Evolutionary conservation across 768 basidiomycete genomes (phyloP), one percentile per base, ranked within the genome.

Genomic region (Myochromella boudieri): DNA sequence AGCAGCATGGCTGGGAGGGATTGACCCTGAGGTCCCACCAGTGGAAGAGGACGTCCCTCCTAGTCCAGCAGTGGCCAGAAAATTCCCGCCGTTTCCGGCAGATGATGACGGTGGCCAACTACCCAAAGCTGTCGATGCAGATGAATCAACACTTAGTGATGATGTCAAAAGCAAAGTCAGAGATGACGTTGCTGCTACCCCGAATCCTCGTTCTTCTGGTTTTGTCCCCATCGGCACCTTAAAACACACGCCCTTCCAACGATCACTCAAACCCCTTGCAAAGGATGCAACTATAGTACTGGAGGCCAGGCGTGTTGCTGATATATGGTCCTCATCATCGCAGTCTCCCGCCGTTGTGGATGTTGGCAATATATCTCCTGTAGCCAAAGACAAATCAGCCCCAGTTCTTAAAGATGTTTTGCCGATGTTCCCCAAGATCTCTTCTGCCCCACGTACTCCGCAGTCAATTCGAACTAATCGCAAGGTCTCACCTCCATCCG

Each of bases 191-290:
- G 66, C 71, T 7, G 58, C 69, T 21, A 62, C 70, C 0, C 85
- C 86, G 0, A 83, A 88, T 60, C 84, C 85, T 21, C 81, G 86
- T 2, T 89, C 86, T 1, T 87, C 85, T 41, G 87, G 86, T 1
- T 90, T 90, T 55, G 72, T 87, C 15, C 81, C 86, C 0, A 77
- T 88, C 10, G 72, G 76, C 4, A 78, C 78, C 0, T 69, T 80
- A 39, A 78, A 76, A 43, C 66, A 68, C 38, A 71, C 72, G 32
- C 63, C 69, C 0, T 58, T 68, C 26, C 64, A 58, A 21, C 58
- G 62, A 11, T 60, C 55, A 24, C 27, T 44, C 11, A 28, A 46
- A 28, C 53, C 57, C 3, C 53, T 59, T 26, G 53, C 59, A 4
- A 60, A 53, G 38, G 61, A 65, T 22, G 48, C 60, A 18, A 66